Evolutionary conservation across 2,329 filamentous ascomycete species (phyloP), one percentile per base, ranked within the genome.

Genomic region (Fusarium pseudograminearum): DNA sequence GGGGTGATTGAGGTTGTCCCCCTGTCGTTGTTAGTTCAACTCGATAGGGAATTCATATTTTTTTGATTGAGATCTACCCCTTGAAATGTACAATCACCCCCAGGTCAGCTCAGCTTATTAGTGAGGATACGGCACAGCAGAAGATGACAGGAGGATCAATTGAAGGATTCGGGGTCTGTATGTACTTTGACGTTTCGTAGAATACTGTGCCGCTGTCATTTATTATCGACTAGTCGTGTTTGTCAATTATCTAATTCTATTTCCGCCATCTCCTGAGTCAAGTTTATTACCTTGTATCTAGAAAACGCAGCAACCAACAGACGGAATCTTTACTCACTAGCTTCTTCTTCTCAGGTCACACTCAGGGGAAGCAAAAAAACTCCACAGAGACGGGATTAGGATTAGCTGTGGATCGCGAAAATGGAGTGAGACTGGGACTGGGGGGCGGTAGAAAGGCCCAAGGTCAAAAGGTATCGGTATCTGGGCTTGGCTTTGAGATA

Each of bases 11-110:
- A 36, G 20, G 24, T n/a, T 6, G 5, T 30, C 11, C 55, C 61
- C 62, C 42, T 65, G 61, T 65, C 28, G 3, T 15, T n/a, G 33
- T 52, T 52, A 30, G 48, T 41, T 15, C 48, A 45, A 33, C 16
- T 67, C 26, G 51, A 47, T 45, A 41, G 14, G 40, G 61, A 45
- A 59, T 44, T 45, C 38, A 44, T 41, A 26, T 52, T 50, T 16
- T 16, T 56, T 51, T 71, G 47, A 70, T 71, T 71, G 55, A 71
- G 67, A 70, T 70, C 67, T 71, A 22, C 67, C 67, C 63, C 56
- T 51, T 48, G 42, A 42, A 47, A 51, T 48, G 36, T 30, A 30
- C 57, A 55, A 62, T 46, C 48, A 40, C 56, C 60, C 44, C 28
- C 44, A 46, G 44, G 44, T 46, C 44, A 60, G 40, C 33, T 33